phyloP scores from a whole-genome alignment of 139 green algal species.

The Yamagishiella unicocca region DNA sequence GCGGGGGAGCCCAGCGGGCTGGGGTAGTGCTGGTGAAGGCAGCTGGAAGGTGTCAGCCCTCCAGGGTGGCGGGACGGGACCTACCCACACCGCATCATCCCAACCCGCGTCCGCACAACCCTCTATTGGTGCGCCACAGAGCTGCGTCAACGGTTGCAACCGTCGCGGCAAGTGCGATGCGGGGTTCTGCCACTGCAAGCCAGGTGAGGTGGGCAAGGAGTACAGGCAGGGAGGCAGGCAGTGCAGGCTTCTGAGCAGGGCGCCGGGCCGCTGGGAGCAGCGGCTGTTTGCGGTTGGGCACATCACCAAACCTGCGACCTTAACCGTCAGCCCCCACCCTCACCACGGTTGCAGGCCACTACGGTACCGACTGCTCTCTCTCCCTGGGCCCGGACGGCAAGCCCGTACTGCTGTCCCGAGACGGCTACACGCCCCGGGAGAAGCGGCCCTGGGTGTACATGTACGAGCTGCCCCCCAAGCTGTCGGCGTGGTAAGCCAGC shows the following conservation, averaged over 20 bases:
- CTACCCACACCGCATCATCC: too few species aligned
- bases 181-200: conserved; percentile 38
- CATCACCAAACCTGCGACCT: too few species aligned
- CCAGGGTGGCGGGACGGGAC: too few species aligned
- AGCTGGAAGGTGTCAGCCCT: too few species aligned
- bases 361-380: conserved; percentile 54
- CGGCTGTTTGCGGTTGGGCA: too few species aligned
- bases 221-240: too few species aligned
- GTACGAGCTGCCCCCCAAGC: conserved; percentile 54
- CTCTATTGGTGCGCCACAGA: not conserved
- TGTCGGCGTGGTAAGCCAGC: conserved; percentile 39
- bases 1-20: too few species aligned
- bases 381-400: conserved; percentile 44
- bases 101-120: too few species aligned
- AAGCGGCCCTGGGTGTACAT: conserved; percentile 56
- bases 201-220: too few species aligned
- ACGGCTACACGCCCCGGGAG: conserved; percentile 34
- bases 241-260: too few species aligned
- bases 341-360: conserved; percentile 39
- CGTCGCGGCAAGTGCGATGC: not conserved
- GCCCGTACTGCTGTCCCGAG: conserved; percentile 44
- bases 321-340: not conserved
- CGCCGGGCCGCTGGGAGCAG: too few species aligned
- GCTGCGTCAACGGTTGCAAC: conserved; percentile 44
- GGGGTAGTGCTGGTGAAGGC: too few species aligned